phyloP scores from a whole-genome alignment of 2,329 filamentous ascomycete genomes.

The Ophiostoma tasmaniense region DNA sequence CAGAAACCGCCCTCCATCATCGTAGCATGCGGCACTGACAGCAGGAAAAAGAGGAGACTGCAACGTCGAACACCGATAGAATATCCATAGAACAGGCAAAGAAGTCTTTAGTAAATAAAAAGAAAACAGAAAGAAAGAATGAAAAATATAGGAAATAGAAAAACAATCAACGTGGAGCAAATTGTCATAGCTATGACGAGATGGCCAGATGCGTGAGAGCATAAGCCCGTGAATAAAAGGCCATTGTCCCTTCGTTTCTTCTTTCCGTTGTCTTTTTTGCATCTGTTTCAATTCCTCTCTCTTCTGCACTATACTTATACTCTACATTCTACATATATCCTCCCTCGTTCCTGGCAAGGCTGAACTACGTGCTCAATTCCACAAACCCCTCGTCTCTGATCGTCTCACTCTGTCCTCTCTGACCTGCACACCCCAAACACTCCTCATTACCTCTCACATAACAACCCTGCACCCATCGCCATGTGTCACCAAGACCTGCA shows the following conservation, averaged over 20 bases:
- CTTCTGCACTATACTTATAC: neutral
- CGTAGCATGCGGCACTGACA: neutral
- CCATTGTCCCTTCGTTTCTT: neutral
- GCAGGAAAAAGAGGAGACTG: neutral
- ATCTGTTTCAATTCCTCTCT: neutral
- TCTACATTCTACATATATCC: slow-evolving; percentile 2
- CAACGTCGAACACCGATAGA: neutral
- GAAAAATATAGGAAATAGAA: neutral
- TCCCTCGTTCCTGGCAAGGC: neutral
- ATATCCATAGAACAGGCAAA: neutral
- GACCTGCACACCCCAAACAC: neutral
- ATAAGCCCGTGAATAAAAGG: neutral
- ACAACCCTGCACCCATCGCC: slow-evolving; percentile 9
- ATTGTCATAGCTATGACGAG: slow-evolving; percentile 1
- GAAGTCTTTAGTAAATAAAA: neutral
- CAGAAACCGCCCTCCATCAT: neutral
- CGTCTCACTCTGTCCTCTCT: neutral
- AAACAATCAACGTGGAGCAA: neutral
- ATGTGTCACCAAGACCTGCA: slow-evolving; percentile 52
- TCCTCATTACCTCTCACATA: neutral
- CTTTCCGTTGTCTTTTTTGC: neutral
- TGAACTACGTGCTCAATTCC: neutral
- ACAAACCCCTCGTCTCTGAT: neutral
- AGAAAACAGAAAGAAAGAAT: neutral
- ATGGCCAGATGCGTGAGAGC: neutral